Base-by-base conservation (phyloP, 1,284 basidiomycete species). In the Gymnopus androsaceus region DNA sequence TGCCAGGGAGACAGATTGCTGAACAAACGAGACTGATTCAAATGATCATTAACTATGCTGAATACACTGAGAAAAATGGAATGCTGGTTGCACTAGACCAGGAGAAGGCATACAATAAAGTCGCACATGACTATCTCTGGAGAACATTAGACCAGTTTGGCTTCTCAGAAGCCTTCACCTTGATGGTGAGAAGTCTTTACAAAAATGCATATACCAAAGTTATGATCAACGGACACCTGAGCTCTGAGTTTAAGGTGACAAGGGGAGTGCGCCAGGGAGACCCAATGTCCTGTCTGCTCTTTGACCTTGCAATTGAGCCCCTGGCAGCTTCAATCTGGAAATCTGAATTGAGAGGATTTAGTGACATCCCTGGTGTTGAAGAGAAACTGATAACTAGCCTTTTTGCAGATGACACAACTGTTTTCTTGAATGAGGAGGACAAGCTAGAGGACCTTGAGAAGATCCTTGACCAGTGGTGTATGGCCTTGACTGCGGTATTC, bases 281-380 rank as follows among this genome's bases (percentile, higher is more conserved):
- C 51, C 68, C 62, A 0, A 42, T 68, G 0, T 72, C 69, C 0
- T 71, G 69, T 51, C 61, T 73, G 0, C 60, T 74, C 0, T 73
- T 72, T 15, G 48, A 71, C 36, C 17, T 67, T 0, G 65, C 66
- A 6, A 67, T 70, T 1, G 58, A 61, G 27, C 60, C 58, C 0
- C 27, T 62, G 4, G 54, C 61, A 8, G 54, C 38, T 8, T 51
- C 54, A 47, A 23, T 62, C 1, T 2, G 59, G 8, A 34, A 36
- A 2, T 60, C 53, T 0, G 27, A 49, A 2, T 37, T 61, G 9
- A 42, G 42, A 23, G 61, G 61, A 1, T 55, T 50, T 21, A 23
- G n/a, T n/a, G n/a, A 42, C 7, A 55, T 61, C 11, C 57, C 52
- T 1, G 56, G 52, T 0, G 14, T 46, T 0, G 21, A 14, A 12